phyloP scores from a whole-genome alignment of 1,139 yeast genomes.

The Protomyces lactucae-debilis region DNA sequence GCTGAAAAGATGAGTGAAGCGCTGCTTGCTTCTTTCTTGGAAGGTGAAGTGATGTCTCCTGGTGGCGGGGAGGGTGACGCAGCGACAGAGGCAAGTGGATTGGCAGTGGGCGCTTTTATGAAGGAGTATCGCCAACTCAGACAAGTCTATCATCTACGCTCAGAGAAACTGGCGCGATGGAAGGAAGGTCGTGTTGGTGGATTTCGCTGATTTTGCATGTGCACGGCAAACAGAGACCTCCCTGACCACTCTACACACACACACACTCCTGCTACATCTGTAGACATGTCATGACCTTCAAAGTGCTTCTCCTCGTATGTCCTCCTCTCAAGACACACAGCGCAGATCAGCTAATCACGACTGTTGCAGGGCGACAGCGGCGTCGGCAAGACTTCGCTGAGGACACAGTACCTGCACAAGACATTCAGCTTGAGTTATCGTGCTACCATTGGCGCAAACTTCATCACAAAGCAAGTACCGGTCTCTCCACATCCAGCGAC shows the following conservation, averaged over 20 bases:
- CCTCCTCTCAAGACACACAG: too few species aligned
- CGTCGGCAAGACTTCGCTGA: slow-evolving; percentile 20
- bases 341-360: background rate
- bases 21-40: slow-evolving; percentile 39
- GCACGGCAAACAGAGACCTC: too few species aligned
- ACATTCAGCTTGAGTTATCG: slow-evolving; percentile 12
- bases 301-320: background rate
- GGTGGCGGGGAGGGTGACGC: slow-evolving; percentile 32
- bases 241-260: too few species aligned
- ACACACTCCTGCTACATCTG: too few species aligned
- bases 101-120: slow-evolving; percentile 41
- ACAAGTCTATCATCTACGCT: slow-evolving; percentile 50
- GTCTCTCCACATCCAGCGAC: background rate
- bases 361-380: slow-evolving; percentile 16
- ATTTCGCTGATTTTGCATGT: background rate
- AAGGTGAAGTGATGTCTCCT: slow-evolving; percentile 34
- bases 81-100: slow-evolving; percentile 22
- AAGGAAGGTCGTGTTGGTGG: slow-evolving; percentile 66
- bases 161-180: slow-evolving; percentile 58
- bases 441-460: slow-evolving; percentile 27
- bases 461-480: slow-evolving; percentile 20
- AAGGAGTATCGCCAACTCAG: slow-evolving; percentile 47
- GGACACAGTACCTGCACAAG: slow-evolving; percentile 16
- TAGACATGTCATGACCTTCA: background rate
- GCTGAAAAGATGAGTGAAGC: slow-evolving; percentile 41